Conservation (phyloP, 108 stramenopile species). For the Nannochloropsis oceanica region DNA sequence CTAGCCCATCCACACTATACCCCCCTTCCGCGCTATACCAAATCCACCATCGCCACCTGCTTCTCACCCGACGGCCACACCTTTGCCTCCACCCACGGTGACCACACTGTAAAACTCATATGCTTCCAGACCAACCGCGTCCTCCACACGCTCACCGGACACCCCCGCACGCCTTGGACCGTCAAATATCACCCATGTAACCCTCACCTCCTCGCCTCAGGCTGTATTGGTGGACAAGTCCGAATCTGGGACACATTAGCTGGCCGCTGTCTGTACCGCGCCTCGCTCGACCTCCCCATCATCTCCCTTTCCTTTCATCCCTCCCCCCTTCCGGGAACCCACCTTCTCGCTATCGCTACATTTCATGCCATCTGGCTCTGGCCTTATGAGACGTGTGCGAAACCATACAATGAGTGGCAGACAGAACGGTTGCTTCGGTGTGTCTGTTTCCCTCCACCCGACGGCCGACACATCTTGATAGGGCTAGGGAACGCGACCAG, state of each 20-base stretch:
- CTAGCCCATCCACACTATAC: not conserved
- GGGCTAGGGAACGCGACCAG: slow-evolving; percentile 62
- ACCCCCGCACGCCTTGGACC: slow-evolving; percentile 96
- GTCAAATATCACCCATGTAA: slow-evolving; percentile 78
- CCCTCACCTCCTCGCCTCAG: slow-evolving; percentile 60
- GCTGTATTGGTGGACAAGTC: slow-evolving; percentile 84
- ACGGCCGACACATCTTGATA: slow-evolving; percentile 53
- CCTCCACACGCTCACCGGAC: slow-evolving; percentile 59
- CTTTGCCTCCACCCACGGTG: slow-evolving; percentile 92
- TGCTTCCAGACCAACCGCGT: slow-evolving; percentile 46
- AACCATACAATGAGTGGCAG: slow-evolving; percentile 1
- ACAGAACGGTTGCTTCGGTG: slow-evolving; percentile 50
- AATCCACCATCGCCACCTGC: slow-evolving; percentile 21
- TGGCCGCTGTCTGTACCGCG: slow-evolving; percentile 10
- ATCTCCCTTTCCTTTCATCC: slow-evolving; percentile 90
- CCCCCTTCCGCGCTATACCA: not conserved
- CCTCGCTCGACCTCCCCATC: slow-evolving; percentile 56
- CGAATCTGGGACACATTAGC: slow-evolving; percentile 65
- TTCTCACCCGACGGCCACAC: slow-evolving; percentile 8
- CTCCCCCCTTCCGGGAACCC: slow-evolving; percentile 31
- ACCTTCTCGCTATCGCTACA: slow-evolving; percentile 67
- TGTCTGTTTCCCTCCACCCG: slow-evolving; percentile 74
- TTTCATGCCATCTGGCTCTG: slow-evolving; percentile 74
- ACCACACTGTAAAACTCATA: slow-evolving; percentile 95
- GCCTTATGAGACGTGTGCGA: slow-evolving; percentile 47